phyloP scores from a whole-genome alignment of 2,329 filamentous ascomycete genomes.

The Claviceps capensis region DNA sequence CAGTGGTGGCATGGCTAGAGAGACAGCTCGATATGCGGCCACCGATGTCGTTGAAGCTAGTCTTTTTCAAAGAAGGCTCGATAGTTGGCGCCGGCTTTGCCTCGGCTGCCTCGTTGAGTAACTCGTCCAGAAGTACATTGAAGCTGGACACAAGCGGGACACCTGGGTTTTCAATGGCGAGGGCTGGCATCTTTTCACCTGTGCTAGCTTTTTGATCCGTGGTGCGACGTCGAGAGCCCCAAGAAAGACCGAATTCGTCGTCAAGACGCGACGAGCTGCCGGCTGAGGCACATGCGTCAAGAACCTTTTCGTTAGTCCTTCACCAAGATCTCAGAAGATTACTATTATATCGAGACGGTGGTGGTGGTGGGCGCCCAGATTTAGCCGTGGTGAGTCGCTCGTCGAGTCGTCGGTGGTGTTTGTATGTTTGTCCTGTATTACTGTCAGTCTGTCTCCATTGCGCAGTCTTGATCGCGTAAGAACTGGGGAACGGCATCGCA shows the following conservation, averaged over 20 bases:
- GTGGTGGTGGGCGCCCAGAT: neutral
- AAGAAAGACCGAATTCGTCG: neutral
- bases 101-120: conserved; percentile 44
- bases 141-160: conserved; percentile 41
- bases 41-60: conserved; percentile 43
- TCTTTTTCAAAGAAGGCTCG: conserved; percentile 63
- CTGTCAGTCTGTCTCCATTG: neutral
- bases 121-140: conserved; percentile 36
- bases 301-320: neutral
- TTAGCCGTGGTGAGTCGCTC: neutral
- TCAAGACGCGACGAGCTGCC: neutral
- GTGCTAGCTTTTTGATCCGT: neutral
- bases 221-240: neutral
- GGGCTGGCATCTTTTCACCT: conserved; percentile 36
- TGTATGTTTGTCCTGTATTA: neutral
- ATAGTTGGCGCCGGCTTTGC: conserved; percentile 47
- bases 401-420: neutral
- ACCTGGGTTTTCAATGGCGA: conserved; percentile 30
- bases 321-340: neutral
- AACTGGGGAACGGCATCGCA: no score
- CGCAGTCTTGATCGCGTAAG: no score
- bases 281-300: neutral
- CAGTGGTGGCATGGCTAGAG: conserved; percentile 13
- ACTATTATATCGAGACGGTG: no score
- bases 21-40: conserved; percentile 27